Base-by-base conservation (phyloP, 2,329 filamentous ascomycete genomes). In the Aspergillus vadensis region DNA sequence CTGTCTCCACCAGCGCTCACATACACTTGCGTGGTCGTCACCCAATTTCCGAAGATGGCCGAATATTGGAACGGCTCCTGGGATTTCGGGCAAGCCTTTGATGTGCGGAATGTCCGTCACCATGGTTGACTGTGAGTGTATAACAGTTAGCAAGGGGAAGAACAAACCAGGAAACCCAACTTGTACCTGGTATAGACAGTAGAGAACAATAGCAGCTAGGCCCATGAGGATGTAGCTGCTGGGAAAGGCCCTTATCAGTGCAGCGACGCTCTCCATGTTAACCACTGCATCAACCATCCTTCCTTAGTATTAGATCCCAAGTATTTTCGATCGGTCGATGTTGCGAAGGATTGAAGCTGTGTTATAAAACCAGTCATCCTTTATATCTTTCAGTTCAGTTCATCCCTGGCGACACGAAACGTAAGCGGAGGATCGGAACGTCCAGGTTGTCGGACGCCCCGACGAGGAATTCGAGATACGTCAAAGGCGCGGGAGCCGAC, bases 11-110 rank as follows among this genome's bases (percentile, higher is more conserved):
- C 85, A 85, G 66, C 77, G 74, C 59, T 82, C 80, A 25, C 83
- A 79, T 38, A 80, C 74, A 14, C 78, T 78, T 36, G 85, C 80
- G 74, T 87, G 81, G 59, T 83, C 77, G 0, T 79, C 79, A 1
- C 84, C 83, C 5, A 88, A 79, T 60, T 85, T 80, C 1, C 85
- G 66, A 4, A 88, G 76, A 67, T 85, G 87, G 7, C 86, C 86
- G 63, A 88, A 83, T 5, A 88, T 62, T 3, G 84, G 85, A 3
- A 85, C 63, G 5, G 72, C 70, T 1, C 84, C 84, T 0, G 84
- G 84, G 32, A 86, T 81, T 63, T 86, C 83, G 1, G 84, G 83
- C 1, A 86, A 73, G 12, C 80, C 80, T 68, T 84, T 84, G 69
- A 86, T 85, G 64, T 82, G 81, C 6, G 84, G 80, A 0, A 79